Percentiles rank a stretch among this genome's conserved stretches.
Evolutionary conservation across 1,139 yeast species (phyloP).

Genomic region (Blastobotrys persicus): DNA sequence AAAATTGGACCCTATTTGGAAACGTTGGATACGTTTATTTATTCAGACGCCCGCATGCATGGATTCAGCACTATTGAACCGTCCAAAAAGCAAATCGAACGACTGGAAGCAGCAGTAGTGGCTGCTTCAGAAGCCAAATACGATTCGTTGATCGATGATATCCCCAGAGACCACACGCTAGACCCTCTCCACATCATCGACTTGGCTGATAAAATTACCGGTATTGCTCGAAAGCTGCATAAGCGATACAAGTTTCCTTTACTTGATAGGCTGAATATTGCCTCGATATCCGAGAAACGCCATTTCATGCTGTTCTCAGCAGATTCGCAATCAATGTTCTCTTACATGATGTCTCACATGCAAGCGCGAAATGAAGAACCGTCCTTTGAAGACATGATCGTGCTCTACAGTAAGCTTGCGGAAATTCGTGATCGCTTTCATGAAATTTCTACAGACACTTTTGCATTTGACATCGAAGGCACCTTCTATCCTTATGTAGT

Average conservation of each 20-base stretch:
- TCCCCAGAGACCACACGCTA: slow-evolving; percentile 65
- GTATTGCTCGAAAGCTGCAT: slow-evolving; percentile 52
- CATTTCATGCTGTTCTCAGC: slow-evolving; percentile 60
- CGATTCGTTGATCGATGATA: slow-evolving; percentile 51
- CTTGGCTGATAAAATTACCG: slow-evolving; percentile 55
- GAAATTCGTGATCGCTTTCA: slow-evolving; percentile 54
- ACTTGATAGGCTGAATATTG: slow-evolving; percentile 55
- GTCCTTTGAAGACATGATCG: slow-evolving; percentile 59
- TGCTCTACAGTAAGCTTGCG: slow-evolving; percentile 54
- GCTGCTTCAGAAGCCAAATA: slow-evolving; percentile 59
- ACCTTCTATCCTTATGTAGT: slow-evolving; percentile 58
- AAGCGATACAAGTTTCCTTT: slow-evolving; percentile 62
- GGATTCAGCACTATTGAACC: slow-evolving; percentile 42
- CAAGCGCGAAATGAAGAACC: slow-evolving; percentile 40
- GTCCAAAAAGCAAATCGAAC: slow-evolving; percentile 52
- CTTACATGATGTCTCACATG: slow-evolving; percentile 50
- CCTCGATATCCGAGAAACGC: slow-evolving; percentile 55
- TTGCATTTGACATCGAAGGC: slow-evolving; percentile 58
- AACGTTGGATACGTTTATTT: slow-evolving; percentile 53
- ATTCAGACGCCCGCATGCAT: slow-evolving; percentile 47
- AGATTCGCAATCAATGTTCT: slow-evolving; percentile 61
- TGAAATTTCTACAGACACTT: slow-evolving; percentile 48
- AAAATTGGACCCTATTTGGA: slow-evolving; percentile 56
- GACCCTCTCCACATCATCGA: slow-evolving; percentile 57
- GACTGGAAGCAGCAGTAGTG: slow-evolving; percentile 48